Percentiles rank a stretch among this genome's conserved stretches.
These are phyloP conservation scores for Byssochlamys sp. DNA, from an alignment of 2,329 filamentous ascomycete genomes.

Conservation along the genomic window DNA sequence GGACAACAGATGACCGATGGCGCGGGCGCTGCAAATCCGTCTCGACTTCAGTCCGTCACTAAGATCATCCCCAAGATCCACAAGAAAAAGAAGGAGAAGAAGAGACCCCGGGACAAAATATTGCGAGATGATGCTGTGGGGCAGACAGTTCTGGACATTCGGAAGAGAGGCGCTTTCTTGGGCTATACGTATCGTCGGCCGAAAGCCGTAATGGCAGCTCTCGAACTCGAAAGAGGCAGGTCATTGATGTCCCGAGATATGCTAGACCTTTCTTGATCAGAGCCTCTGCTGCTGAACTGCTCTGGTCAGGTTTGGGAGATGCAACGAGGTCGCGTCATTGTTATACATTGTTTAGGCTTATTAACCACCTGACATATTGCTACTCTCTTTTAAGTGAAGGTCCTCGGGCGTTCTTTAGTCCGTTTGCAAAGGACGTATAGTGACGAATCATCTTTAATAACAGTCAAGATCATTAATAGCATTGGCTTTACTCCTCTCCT, in stretches of 20 bases:
- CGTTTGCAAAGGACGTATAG: neutral
- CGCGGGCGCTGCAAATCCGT: neutral
- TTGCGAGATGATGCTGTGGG: constrained; percentile 63
- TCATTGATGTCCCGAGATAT: constrained; percentile 14
- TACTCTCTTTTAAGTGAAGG: neutral
- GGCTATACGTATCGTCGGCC: constrained; percentile 71
- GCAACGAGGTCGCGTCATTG: neutral
- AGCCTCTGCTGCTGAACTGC: neutral
- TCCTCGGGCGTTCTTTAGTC: neutral
- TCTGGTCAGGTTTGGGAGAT: neutral
- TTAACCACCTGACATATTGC: neutral
- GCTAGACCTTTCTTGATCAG: constrained; percentile 8
- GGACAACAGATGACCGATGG: neutral
- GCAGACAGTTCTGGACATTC: constrained; percentile 61
- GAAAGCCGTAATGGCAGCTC: constrained; percentile 24
- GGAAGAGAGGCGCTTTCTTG: constrained; percentile 74
- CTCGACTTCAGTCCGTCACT: constrained; percentile 17
- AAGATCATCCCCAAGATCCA: constrained; percentile 36
- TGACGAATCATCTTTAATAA: neutral
- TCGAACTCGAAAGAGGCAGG: constrained; percentile 26
- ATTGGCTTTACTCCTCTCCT: neutral
- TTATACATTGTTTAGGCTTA: neutral
- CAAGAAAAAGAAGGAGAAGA: constrained; percentile 56
- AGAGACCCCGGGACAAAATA: constrained; percentile 73
- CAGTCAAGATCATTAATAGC: neutral